Evolutionary conservation across 768 basidiomycete genomes (phyloP).

Genomic region (Lactifluus piperatus): DNA sequence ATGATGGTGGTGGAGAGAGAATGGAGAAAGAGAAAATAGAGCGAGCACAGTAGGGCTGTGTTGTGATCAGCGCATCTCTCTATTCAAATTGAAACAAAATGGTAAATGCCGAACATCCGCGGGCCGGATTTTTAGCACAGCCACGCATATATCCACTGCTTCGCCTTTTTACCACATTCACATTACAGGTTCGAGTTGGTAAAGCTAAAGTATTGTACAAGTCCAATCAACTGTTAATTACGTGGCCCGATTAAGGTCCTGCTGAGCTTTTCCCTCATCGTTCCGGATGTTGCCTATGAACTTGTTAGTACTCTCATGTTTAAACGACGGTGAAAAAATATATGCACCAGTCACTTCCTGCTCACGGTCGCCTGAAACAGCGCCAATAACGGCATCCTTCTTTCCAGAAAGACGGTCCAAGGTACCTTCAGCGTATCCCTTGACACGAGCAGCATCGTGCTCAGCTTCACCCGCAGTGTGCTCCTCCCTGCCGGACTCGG

Average conservation of each 20-base stretch:
- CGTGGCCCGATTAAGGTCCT: constrained; percentile 35
- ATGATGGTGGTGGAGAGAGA: constrained; percentile 16
- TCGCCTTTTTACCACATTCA: too few species aligned
- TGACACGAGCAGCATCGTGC: constrained; percentile 38
- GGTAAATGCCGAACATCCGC: not conserved
- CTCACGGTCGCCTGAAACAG: constrained; percentile 46
- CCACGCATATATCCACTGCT: too few species aligned
- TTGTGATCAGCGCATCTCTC: not conserved
- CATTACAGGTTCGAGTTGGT: not conserved
- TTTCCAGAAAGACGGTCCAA: constrained; percentile 40
- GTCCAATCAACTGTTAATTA: not conserved
- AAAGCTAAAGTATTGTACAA: too few species aligned
- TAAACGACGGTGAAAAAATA: too few species aligned
- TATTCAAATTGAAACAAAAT: not conserved
- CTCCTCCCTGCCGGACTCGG: constrained; percentile 40
- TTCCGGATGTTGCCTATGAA: constrained; percentile 41
- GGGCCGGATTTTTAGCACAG: not conserved
- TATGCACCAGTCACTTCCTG: constrained; percentile 40
- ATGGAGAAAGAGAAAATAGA: not conserved
- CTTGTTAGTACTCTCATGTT: not conserved
- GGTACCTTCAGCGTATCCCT: constrained; percentile 44
- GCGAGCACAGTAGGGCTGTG: not conserved
- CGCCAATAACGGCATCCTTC: constrained; percentile 46
- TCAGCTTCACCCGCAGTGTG: constrained; percentile 41
- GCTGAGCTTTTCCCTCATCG: constrained; percentile 48